Base-by-base conservation (phyloP, 1,284 basidiomycete genomes). In the Papiliotrema flavescens region DNA sequence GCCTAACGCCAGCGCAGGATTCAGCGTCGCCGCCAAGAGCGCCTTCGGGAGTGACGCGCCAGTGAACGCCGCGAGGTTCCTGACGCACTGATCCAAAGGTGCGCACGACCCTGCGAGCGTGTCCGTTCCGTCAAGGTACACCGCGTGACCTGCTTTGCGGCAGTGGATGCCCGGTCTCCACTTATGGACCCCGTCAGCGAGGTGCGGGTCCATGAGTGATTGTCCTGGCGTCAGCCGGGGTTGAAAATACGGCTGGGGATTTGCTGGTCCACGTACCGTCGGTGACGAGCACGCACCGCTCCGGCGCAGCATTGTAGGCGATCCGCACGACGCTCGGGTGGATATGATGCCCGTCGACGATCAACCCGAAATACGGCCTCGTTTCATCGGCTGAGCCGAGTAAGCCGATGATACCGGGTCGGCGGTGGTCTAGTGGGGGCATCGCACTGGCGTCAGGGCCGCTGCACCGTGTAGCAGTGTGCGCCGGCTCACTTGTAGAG, bases 321-420 rank as follows among this genome's bases (percentile, higher is more conserved):
- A 94, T 79, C 64, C 89, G 80, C 51, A 94, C 88, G 44, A 88
- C 89, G 74, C 91, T 90, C 3, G 91, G 90, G 74, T 94, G 90
- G 24, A 85, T 88, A 72, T 95, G 91, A 54, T 91, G 85, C 0
- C 91, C 91, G 70, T 95, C 91, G 13, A 90, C 90, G 58, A 95
- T 95, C 56, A 94, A 78, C 51, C 88, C 90, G 68, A 89, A 95
- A 76, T 84, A 92, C 19, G 90, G 90, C 56, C 88, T 79, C 64
- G 83, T 81, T 60, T 86, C 85, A n/a, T 87, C 88, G 20, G 87
- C 83, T 11, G 46, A 35, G 26, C 90, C 90, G 42, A 95, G 79
- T 6, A 94, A 81, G 26, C 91, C 91, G 57, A 94, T 90, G 65
- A 94, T 89, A 14, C 75, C 75, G 9, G 74, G 73, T 54, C 75